Conservation (phyloP, 2,329 filamentous ascomycete species). For the Clarireedia monteithiana region DNA sequence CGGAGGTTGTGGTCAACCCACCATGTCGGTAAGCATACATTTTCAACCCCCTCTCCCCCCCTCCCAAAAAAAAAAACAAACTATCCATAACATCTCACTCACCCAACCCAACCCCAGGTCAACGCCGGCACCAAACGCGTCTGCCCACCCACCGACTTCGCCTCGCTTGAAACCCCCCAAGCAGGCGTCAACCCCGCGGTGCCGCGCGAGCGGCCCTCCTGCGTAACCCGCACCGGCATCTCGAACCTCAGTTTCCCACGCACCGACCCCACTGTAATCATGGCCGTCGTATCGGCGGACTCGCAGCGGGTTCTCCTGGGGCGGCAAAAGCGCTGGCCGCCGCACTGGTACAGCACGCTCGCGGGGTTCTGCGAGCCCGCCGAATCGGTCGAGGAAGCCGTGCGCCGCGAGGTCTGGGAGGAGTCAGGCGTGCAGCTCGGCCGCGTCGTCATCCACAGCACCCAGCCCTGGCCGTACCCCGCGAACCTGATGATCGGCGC, state of each 20-base stretch:
- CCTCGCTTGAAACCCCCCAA: slow-evolving; percentile 28
- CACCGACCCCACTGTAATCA: slow-evolving; percentile 83
- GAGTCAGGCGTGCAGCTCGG: slow-evolving; percentile 72
- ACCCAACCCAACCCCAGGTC: not conserved
- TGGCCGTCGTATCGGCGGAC: slow-evolving; percentile 79
- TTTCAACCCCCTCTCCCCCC: not conserved
- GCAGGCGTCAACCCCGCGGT: slow-evolving; percentile 34
- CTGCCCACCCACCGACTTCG: slow-evolving; percentile 64
- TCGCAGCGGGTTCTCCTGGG: slow-evolving; percentile 65
- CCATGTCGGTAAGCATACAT: slow-evolving; percentile 50
- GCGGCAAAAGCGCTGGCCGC: slow-evolving; percentile 75
- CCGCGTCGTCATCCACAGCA: slow-evolving; percentile 72
- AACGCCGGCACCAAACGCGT: slow-evolving; percentile 75
- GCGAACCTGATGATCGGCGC: slow-evolving; percentile 81
- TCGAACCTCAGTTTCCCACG: slow-evolving; percentile 90
- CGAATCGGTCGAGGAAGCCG: slow-evolving; percentile 78
- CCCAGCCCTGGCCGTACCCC: slow-evolving; percentile 83
- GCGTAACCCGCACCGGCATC: slow-evolving; percentile 73
- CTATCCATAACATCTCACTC: not conserved
- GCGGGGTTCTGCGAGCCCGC: slow-evolving; percentile 81
- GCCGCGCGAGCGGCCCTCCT: slow-evolving; percentile 54
- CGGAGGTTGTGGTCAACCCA: slow-evolving; percentile 76
- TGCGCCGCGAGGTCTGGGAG: slow-evolving; percentile 79
- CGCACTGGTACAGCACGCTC: slow-evolving; percentile 80
- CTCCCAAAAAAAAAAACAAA: not conserved